Percentiles rank a stretch among this genome's conserved stretches.
Evolutionary conservation across 2,329 filamentous ascomycete genomes (phyloP).

Genomic region (Pleomassaria siparia): DNA sequence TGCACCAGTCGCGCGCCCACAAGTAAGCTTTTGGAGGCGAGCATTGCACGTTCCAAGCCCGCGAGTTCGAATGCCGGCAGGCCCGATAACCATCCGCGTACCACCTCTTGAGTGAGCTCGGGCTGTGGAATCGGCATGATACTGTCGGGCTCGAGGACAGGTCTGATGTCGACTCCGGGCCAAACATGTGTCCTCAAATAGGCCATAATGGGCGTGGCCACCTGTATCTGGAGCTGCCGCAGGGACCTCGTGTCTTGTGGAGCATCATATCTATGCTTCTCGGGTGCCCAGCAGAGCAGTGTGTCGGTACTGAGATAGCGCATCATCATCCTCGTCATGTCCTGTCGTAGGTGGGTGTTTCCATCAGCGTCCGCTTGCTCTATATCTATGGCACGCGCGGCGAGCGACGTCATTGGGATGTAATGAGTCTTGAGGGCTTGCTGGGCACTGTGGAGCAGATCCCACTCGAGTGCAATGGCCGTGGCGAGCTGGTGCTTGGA

Average conservation of each 20-base stretch:
- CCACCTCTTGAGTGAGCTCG: conserved; percentile 72
- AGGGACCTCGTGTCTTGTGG: conserved; percentile 56
- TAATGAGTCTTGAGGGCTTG: conserved; percentile 85
- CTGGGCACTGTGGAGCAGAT: conserved; percentile 75
- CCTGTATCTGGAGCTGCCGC: conserved; percentile 69
- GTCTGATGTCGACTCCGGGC: conserved; percentile 77
- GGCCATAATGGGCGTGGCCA: conserved; percentile 69
- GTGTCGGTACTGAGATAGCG: conserved; percentile 91
- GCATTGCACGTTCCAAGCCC: conserved; percentile 77
- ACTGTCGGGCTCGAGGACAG: conserved; percentile 75
- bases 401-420: conserved; percentile 84
- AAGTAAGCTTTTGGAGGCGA: conserved; percentile 86
- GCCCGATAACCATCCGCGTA: conserved; percentile 73
- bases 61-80: conserved; percentile 81
- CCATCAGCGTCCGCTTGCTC: conserved; percentile 63
- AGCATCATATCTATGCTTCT: conserved; percentile 52
- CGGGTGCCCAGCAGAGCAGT: conserved; percentile 83
- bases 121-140: conserved; percentile 77
- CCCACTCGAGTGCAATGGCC: conserved; percentile 92
- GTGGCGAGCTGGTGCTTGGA: conserved; percentile 80
- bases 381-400: conserved; percentile 83
- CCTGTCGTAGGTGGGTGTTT: conserved; percentile 57
- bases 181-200: conserved; percentile 75
- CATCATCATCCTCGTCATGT: conserved; percentile 70
- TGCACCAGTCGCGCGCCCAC: conserved; percentile 74